Evolutionary conservation across 148 eudicot genomes (phyloP).

Genomic region (Bassia scoparia): DNA sequence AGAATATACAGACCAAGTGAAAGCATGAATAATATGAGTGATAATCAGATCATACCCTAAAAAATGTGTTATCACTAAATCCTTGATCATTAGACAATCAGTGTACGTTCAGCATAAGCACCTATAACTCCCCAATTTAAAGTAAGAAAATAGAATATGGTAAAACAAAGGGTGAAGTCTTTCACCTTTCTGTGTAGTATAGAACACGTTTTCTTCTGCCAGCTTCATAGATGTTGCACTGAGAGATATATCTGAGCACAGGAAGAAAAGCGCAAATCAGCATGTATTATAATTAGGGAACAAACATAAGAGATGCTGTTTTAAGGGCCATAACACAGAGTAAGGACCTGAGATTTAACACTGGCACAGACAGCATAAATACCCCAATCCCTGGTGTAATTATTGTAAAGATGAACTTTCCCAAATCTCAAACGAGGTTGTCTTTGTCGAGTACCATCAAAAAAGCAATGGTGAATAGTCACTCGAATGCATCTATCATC

Average conservation of each 20-base stretch:
- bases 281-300: not conserved
- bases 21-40: not conserved
- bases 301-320: not conserved
- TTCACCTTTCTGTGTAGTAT: constrained; percentile 91
- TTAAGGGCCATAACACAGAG: not conserved
- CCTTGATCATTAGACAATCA: not conserved
- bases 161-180: constrained; percentile 2
- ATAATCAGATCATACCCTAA: too few relatives aligned
- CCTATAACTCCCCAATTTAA: not conserved
- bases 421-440: constrained; percentile 89
- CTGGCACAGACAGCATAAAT: constrained; percentile 90
- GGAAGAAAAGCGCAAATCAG: constrained; percentile 2
- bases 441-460: constrained; percentile 84
- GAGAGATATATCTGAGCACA: constrained; percentile 68
- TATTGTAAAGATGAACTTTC: constrained; percentile 88
- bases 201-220: constrained; percentile 70
- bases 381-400: constrained; percentile 88
- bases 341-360: constrained; percentile 81
- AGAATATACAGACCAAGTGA: constrained; percentile 5
- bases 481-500: constrained; percentile 75
- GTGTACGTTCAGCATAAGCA: not conserved
- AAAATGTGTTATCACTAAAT: too few relatives aligned
- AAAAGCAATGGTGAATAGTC: constrained; percentile 88
- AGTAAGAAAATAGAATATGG: not conserved
- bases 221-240: constrained; percentile 92